These are phyloP conservation scores for Rhododendron ferrugineum DNA, from an alignment of 148 eudicot species.

Conservation along the genomic window DNA sequence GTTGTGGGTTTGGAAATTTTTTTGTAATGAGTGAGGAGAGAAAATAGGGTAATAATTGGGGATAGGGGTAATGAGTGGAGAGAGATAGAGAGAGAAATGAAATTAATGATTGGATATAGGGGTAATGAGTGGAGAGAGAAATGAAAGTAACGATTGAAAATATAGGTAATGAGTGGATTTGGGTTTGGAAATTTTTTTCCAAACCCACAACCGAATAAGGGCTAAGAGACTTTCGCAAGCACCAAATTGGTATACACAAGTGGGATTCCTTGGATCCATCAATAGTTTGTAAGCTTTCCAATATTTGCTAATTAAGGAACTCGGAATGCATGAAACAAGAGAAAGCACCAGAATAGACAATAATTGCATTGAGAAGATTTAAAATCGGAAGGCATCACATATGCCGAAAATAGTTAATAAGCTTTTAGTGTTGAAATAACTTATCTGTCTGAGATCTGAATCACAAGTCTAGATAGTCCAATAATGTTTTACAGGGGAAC, in stretches of 20 bases:
- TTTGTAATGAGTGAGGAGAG: no score
- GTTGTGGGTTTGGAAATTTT: no score
- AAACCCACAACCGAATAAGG: no score
- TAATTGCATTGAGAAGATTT: background rate
- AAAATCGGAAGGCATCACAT: background rate
- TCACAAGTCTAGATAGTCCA: background rate
- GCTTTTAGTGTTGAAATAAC: background rate
- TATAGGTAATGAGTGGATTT: no score
- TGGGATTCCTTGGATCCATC: background rate
- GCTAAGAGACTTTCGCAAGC: no score
- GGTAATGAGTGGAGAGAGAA: no score
- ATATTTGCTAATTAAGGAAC: background rate
- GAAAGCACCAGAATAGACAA: background rate
- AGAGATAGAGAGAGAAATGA: no score
- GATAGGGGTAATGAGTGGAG: no score
- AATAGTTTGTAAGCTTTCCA: background rate
- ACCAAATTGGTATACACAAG: background rate
- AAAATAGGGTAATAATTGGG: no score
- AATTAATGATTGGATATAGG: no score
- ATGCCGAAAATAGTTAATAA: background rate
- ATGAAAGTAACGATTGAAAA: no score
- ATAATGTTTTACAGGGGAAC: background rate
- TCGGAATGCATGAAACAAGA: background rate
- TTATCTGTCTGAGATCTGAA: background rate
- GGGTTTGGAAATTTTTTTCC: no score